These are phyloP conservation scores for Trichoderma lentiforme DNA, from an alignment of 2,329 filamentous ascomycete species.

Conservation along the genomic window DNA sequence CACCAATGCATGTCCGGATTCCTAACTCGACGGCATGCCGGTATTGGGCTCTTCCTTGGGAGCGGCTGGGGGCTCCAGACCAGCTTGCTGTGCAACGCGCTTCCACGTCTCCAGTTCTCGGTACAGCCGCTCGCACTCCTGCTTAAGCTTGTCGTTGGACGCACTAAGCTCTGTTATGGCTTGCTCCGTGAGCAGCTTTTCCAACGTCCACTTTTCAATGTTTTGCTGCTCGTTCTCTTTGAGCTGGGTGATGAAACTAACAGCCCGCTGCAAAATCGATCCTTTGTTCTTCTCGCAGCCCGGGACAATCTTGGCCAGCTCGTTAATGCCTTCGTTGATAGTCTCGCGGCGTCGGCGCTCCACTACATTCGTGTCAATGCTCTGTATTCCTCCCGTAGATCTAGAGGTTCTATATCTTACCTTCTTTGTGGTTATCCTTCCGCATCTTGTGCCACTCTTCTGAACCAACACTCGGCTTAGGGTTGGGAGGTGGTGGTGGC, in stretches of 20 bases:
- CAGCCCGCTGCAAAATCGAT: constrained; percentile 87
- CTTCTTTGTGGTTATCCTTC: constrained; percentile 98
- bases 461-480: constrained; percentile 88
- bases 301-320: constrained; percentile 94
- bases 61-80: constrained; percentile 42
- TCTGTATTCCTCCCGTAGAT: not conserved
- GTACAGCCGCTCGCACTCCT: constrained; percentile 74
- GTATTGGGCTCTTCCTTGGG: constrained; percentile 36
- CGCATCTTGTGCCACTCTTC: constrained; percentile 98
- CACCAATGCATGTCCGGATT: constrained; percentile 21
- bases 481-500: constrained; percentile 42
- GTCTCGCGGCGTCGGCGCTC: constrained; percentile 95
- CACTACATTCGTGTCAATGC: constrained; percentile 51
- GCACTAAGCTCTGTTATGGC: constrained; percentile 83
- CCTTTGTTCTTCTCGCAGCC: constrained; percentile 99
- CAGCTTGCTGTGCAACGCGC: constrained; percentile 60
- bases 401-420: constrained; percentile 45
- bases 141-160: constrained; percentile 83
- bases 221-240: constrained; percentile 93
- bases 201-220: constrained; percentile 89
- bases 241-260: constrained; percentile 89
- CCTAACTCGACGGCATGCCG: constrained; percentile 30
- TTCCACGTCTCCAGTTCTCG: constrained; percentile 78
- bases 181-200: constrained; percentile 86
- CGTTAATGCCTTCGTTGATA: constrained; percentile 98